These are phyloP conservation scores for Albizia julibrissin DNA, from an alignment of 306 rosid species.

Conservation along the genomic window DNA sequence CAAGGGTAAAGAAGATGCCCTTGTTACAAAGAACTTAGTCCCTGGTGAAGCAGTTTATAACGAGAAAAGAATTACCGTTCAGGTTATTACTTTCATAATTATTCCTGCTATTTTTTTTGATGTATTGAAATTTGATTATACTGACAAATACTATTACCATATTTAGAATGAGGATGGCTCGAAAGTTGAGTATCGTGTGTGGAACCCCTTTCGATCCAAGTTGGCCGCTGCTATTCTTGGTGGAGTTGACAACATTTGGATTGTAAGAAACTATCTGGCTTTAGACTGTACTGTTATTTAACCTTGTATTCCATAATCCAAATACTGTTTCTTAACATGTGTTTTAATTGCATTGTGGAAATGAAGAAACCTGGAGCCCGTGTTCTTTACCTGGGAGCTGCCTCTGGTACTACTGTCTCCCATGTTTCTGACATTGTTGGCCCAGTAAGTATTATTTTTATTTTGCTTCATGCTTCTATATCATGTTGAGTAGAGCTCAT, in stretches of 20 bases:
- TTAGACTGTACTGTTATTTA: too few species aligned
- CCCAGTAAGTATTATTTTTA: conserved; percentile 54
- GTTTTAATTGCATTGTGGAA: background rate
- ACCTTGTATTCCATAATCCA: background rate
- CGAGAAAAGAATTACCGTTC: conserved; percentile 80
- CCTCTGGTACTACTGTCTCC: conserved; percentile 94
- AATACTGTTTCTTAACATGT: background rate
- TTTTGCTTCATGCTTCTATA: background rate
- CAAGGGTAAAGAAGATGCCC: conserved; percentile 91
- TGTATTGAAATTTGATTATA: background rate
- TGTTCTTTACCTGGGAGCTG: conserved; percentile 93
- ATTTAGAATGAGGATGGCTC: conserved; percentile 81
- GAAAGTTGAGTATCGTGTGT: conserved; percentile 75
- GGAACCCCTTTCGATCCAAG: conserved; percentile 98
- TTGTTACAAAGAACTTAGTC: conserved; percentile 85
- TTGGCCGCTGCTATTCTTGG: conserved; percentile 91
- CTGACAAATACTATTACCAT: background rate
- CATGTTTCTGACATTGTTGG: conserved; percentile 97
- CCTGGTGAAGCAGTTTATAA: conserved; percentile 92
- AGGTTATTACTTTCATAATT: conserved; percentile 45
- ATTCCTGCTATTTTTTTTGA: background rate
- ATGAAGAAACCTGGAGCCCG: conserved; percentile 77
- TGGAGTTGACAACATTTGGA: conserved; percentile 85
- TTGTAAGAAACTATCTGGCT: conserved; percentile 44
- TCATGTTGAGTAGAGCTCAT: background rate